phyloP scores from a whole-genome alignment of 768 basidiomycete genomes.

The Mycena vitilis region DNA sequence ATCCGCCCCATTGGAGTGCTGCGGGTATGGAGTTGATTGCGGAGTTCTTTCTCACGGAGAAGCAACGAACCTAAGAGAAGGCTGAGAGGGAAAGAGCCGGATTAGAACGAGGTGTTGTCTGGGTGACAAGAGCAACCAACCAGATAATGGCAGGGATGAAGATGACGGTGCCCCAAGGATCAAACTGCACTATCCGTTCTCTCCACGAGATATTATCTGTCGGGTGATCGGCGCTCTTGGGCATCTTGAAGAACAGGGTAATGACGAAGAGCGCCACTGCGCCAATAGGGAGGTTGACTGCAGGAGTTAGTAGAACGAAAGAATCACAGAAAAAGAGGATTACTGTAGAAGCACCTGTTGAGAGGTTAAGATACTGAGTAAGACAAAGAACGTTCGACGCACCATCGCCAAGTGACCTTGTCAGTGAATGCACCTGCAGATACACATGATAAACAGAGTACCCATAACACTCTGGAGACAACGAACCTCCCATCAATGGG shows the following conservation, averaged over 20 bases:
- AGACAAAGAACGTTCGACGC: not conserved
- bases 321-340: not conserved
- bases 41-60: too few relatives aligned
- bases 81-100: too few relatives aligned
- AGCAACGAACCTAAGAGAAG: too few relatives aligned
- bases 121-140: constrained; percentile 37
- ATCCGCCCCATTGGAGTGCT: constrained; percentile 59
- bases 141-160: constrained; percentile 33
- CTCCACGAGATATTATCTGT: not conserved
- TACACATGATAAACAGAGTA: too few relatives aligned
- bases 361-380: constrained; percentile 11
- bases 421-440: not conserved
- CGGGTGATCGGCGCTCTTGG: constrained; percentile 14
- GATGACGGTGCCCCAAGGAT: constrained; percentile 28
- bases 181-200: constrained; percentile 30
- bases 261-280: constrained; percentile 38
- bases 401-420: constrained; percentile 7
- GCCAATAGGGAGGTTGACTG: constrained; percentile 39
- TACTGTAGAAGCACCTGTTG: constrained; percentile 46
- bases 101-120: too few relatives aligned
- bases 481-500: constrained; percentile 42
- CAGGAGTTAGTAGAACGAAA: not conserved
- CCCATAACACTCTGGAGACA: too few relatives aligned
- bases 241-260: constrained; percentile 37
- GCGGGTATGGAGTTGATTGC: too few relatives aligned